Evolutionary conservation across 108 stramenopile genomes (phyloP).

Genomic region (Conticribra weissflogii): DNA sequence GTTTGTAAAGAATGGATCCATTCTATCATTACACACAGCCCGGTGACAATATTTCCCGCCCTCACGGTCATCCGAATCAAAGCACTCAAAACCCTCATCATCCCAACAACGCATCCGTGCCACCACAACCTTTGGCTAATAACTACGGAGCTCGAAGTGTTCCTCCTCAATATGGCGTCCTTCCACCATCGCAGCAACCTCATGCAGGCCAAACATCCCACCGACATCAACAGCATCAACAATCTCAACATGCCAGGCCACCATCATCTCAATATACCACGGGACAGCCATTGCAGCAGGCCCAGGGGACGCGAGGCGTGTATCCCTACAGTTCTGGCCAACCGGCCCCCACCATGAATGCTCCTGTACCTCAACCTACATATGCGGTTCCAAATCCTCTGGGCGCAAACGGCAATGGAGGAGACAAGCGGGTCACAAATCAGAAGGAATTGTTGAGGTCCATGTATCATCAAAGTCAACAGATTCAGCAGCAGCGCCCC

Average conservation of each 20-base stretch:
- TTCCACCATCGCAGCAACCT: background rate
- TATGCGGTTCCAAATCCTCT: slow-evolving; percentile 35
- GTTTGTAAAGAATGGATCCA: slow-evolving; percentile 27
- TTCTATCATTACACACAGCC: slow-evolving; percentile 22
- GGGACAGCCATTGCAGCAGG: background rate
- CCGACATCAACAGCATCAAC: slow-evolving; percentile 22
- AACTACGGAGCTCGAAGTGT: slow-evolving; percentile 1
- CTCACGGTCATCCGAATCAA: background rate
- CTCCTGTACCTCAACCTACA: slow-evolving; percentile 8
- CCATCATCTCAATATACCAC: slow-evolving; percentile 8
- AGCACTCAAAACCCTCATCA: background rate
- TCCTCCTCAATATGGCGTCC: background rate
- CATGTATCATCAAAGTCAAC: slow-evolving; percentile 46
- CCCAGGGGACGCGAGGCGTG: background rate
- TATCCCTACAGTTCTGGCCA: slow-evolving; percentile 16
- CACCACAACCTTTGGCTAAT: background rate
- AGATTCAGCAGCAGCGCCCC: slow-evolving; percentile 17
- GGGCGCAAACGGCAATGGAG: slow-evolving; percentile 11
- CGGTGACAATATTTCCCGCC: slow-evolving; percentile 3
- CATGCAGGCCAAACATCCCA: slow-evolving; percentile 4
- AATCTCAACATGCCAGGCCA: background rate
- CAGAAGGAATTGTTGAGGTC: slow-evolving; percentile 44
- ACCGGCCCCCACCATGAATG: slow-evolving; percentile 21
- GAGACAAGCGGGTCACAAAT: slow-evolving; percentile 3
- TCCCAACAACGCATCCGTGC: background rate